These are phyloP conservation scores for Porcisia deanei DNA, from an alignment of 208 protist genomes.

Conservation along the genomic window DNA sequence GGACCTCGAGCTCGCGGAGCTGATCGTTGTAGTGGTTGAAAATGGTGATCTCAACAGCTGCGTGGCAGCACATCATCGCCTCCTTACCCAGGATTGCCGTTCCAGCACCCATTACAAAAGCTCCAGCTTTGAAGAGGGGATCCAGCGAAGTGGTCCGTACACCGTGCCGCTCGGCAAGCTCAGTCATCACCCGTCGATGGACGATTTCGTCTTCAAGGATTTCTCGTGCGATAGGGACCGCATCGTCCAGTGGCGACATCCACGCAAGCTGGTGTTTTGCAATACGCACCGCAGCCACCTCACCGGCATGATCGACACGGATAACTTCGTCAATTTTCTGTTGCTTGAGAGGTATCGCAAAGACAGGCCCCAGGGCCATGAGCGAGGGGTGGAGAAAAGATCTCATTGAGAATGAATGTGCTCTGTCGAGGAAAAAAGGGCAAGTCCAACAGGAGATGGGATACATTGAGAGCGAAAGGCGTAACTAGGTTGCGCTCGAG, in stretches of 20 bases:
- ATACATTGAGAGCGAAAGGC: not conserved
- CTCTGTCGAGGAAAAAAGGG: not conserved
- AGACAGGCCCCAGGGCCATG: constrained; percentile 30
- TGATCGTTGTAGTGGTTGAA: constrained; percentile 90
- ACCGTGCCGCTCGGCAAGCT: constrained; percentile 67
- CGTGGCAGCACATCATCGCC: constrained; percentile 90
- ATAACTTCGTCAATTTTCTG: constrained; percentile 83
- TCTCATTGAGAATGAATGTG: constrained; percentile 22
- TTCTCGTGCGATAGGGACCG: constrained; percentile 70
- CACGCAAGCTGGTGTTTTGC: constrained; percentile 71
- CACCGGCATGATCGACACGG: constrained; percentile 82
- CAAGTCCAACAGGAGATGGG: not conserved
- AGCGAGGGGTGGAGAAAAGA: constrained; percentile 20
- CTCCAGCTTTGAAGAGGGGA: constrained; percentile 71
- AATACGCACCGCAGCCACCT: constrained; percentile 82
- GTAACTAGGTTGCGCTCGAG: not conserved
- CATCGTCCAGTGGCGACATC: constrained; percentile 75
- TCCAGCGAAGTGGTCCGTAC: constrained; percentile 67
- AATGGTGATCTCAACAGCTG: constrained; percentile 85
- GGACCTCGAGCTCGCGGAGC: constrained; percentile 68
- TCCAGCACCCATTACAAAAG: constrained; percentile 69
- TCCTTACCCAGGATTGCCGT: constrained; percentile 81
- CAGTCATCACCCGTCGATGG: constrained; percentile 73
- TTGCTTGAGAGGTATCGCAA: constrained; percentile 51
- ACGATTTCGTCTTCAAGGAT: constrained; percentile 82